Evolutionary conservation across 2,329 filamentous ascomycete species (phyloP).

Genomic region (Diaporthe aspalathi): DNA sequence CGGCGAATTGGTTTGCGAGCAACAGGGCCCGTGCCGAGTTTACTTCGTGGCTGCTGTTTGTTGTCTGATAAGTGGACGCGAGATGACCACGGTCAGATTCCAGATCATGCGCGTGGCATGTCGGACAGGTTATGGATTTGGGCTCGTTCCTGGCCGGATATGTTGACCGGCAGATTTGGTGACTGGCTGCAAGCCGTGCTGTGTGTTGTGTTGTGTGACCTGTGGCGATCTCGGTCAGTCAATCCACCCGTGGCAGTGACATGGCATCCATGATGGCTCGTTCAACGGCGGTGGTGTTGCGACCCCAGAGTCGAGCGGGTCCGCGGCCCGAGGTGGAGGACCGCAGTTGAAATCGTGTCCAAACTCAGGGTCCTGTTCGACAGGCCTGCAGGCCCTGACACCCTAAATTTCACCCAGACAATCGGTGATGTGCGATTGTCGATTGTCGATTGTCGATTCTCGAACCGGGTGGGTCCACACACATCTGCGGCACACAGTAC

Average conservation of each 20-base stretch:
- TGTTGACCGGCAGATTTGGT: neutral
- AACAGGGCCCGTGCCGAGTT: neutral
- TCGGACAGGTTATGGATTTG: conserved; percentile 24
- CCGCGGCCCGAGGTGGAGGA: conserved; percentile 23
- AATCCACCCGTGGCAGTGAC: neutral
- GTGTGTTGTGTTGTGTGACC: conserved; percentile 7
- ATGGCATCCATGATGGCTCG: conserved; percentile 17
- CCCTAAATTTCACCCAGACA: conserved; percentile 10
- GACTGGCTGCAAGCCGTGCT: neutral
- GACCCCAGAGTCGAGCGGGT: conserved; percentile 17
- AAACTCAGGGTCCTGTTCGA: conserved; percentile 17
- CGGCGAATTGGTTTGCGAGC: neutral
- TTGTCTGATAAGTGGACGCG: neutral
- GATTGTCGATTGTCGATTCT: conserved; percentile 10
- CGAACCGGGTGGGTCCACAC: conserved; percentile 2
- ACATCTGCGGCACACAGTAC: neutral
- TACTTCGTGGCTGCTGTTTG: neutral
- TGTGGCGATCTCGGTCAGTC: conserved; percentile 1
- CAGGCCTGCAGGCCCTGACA: neutral
- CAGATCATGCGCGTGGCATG: conserved; percentile 23
- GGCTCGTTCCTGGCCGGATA: conserved; percentile 13
- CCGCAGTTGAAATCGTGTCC: neutral
- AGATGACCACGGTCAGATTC: conserved; percentile 30
- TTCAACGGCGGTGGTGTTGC: neutral
- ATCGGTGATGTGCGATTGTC: conserved; percentile 20